Base-by-base conservation (phyloP, 192 early-diverging fungal genomes). In the Mortierella antarctica region DNA sequence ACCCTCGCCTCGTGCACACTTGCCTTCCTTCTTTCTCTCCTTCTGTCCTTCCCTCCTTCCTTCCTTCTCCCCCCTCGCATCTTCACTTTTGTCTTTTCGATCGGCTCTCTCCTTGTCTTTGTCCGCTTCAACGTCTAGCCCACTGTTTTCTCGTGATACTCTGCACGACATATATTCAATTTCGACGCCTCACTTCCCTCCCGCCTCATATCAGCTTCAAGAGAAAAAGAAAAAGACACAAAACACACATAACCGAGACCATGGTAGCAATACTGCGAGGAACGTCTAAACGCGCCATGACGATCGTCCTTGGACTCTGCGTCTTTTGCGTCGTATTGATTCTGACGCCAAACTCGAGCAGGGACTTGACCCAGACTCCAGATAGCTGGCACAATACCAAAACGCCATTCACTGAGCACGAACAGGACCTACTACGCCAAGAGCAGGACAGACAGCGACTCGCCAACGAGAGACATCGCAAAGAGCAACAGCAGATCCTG, bases 271-370 rank as follows among this genome's bases (percentile, higher is more conserved):
- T 62, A 20, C 1, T 63, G 1, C 63, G 76, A 41, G 70, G 58
- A 55, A n/a, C 76, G 9, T 42, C 69, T 13, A 80, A 71, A 21
- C 63, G 76, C 7, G 44, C 55, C 21, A 7, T 67, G 51, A 58
- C 65, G 12, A 45, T 80, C 51, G 6, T 80, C 50, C 44, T 80
- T 0, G 69, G 69, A 10, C 52, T 80, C 57, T 80, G 76, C 39
- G 42, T 80, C 52, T 49, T 80, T 4, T 66, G 20, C 49, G 17
- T 62, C 20, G 20, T 80, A 18, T 80, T 67, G 41, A 47, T 54
- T 12, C 48, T 70, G 9, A 80, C 76, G 10, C 76, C 76, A 15
- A 67, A 71, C 52, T 59, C 76, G 11, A 56, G 70, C 20, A 65
- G 50, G 0, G 53, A 66, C 5, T 31, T 77, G 31, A 21, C 57